Evolutionary conservation across 495 filamentous ascomycete species (phyloP).

Genomic region (Xylaria bambusicola): DNA sequence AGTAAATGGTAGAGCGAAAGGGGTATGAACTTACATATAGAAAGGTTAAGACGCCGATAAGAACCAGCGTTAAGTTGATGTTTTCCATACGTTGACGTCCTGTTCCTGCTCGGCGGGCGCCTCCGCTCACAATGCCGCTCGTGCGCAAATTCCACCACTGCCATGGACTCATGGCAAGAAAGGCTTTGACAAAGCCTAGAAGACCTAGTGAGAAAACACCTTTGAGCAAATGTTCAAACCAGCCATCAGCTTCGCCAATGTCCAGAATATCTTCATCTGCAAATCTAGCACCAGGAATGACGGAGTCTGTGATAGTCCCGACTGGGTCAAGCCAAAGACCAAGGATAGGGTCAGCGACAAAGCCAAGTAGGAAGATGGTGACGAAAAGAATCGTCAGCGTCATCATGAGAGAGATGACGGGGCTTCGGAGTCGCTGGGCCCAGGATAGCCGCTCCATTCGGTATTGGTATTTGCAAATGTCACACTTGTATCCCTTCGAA

Average conservation of each 20-base stretch:
- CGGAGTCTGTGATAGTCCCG: conserved; percentile 43
- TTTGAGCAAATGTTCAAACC: conserved; percentile 84
- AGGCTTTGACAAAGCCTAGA: conserved; percentile 79
- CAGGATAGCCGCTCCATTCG: conserved; percentile 75
- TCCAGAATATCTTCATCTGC: conserved; percentile 37
- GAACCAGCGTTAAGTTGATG: conserved; percentile 73
- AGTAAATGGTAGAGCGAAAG: neutral
- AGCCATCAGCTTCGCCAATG: conserved; percentile 50
- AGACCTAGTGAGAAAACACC: conserved; percentile 83
- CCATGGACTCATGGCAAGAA: conserved; percentile 73
- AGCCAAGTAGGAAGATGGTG: conserved; percentile 78
- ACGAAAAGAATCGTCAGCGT: conserved; percentile 70
- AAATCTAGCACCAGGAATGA: conserved; percentile 36
- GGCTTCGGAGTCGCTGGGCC: conserved; percentile 73
- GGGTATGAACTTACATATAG: conserved; percentile 67
- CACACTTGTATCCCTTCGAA: conserved; percentile 74
- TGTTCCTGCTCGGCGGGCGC: conserved; percentile 54
- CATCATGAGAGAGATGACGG: conserved; percentile 60
- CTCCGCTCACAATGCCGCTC: conserved; percentile 40
- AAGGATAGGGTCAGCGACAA: conserved; percentile 91
- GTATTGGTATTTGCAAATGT: conserved; percentile 86
- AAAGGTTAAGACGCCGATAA: conserved; percentile 80
- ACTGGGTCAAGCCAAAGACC: conserved; percentile 80
- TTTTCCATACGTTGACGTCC: conserved; percentile 73
- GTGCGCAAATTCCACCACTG: conserved; percentile 71